phyloP scores from a whole-genome alignment of 345 rosid species.

The Gossypioides kirkii region DNA sequence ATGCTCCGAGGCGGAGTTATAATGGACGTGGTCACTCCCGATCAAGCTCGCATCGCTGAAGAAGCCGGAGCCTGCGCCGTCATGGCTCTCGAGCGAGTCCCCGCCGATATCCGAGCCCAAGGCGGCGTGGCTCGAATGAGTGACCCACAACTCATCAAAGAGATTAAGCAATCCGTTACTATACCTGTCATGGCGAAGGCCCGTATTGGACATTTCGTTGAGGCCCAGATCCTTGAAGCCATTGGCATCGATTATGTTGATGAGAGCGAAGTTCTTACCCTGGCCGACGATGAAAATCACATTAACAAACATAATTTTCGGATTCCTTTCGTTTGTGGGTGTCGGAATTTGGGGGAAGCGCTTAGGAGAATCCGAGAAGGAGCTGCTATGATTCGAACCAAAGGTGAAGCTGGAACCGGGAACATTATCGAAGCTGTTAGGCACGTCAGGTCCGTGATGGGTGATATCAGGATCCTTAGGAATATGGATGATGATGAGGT shows the following conservation, averaged over 20 bases:
- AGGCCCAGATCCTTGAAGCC: constrained; percentile 70
- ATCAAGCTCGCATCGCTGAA: constrained; percentile 73
- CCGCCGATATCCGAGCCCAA: constrained; percentile 68
- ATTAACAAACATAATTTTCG: constrained; percentile 80
- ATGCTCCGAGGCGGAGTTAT: constrained; percentile 90
- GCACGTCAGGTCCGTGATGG: constrained; percentile 79
- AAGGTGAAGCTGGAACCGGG: constrained; percentile 85
- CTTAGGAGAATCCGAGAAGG: constrained; percentile 72
- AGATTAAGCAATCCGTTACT: constrained; percentile 60
- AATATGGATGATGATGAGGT: constrained; percentile 85
- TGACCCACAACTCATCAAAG: constrained; percentile 67
- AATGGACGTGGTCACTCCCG: constrained; percentile 71
- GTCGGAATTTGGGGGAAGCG: constrained; percentile 80
- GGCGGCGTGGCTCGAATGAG: constrained; percentile 82
- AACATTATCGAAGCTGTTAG: constrained; percentile 76
- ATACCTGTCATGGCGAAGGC: constrained; percentile 85
- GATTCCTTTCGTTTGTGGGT: constrained; percentile 80
- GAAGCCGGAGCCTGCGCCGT: constrained; percentile 81
- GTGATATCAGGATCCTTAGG: constrained; percentile 49
- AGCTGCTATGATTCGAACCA: constrained; percentile 81
- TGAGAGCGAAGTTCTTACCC: constrained; percentile 74
- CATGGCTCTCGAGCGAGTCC: constrained; percentile 78
- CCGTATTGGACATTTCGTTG: constrained; percentile 75
- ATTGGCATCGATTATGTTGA: constrained; percentile 79
- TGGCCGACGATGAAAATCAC: constrained; percentile 70